These are phyloP conservation scores for Scutellaria baicalensis DNA, from an alignment of 257 asterid genomes.

Conservation along the genomic window DNA sequence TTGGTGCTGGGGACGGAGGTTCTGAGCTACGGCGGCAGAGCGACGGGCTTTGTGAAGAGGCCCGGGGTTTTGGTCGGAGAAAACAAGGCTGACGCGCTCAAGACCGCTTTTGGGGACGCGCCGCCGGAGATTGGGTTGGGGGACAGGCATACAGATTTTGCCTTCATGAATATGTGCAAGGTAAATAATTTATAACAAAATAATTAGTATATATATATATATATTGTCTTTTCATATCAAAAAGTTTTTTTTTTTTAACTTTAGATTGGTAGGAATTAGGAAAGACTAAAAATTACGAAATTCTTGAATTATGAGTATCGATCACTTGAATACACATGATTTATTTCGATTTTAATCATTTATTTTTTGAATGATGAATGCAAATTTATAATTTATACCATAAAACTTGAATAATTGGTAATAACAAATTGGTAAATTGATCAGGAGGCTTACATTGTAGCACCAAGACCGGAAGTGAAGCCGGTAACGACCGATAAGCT, in stretches of 20 bases:
- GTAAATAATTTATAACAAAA: too few species aligned
- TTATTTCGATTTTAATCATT: too few species aligned
- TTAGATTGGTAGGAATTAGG: too few species aligned
- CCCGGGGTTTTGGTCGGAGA: conserved; percentile 54
- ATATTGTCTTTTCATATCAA: too few species aligned
- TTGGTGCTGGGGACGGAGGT: conserved; percentile 67
- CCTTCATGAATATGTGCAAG: conserved; percentile 73
- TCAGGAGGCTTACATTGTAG: conserved; percentile 62
- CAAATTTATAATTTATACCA: too few species aligned
- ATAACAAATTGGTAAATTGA: too few species aligned
- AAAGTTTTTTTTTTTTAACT: too few species aligned
- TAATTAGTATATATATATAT: too few species aligned
- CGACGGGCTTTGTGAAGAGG: conserved; percentile 42
- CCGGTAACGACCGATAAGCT: conserved; percentile 49
- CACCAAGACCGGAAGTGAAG: conserved; percentile 12
- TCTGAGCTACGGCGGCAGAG: conserved; percentile 51
- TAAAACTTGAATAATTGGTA: too few species aligned
- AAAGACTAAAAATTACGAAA: too few species aligned
- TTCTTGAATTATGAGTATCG: too few species aligned
- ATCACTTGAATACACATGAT: too few species aligned
- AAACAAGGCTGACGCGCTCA: conserved; percentile 45
- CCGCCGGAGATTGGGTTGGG: conserved; percentile 61
- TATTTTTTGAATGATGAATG: not conserved
- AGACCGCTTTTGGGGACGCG: conserved; percentile 13
- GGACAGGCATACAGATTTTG: conserved; percentile 51